Conservation (phyloP, 257 asterid genomes). For the Asclepias syriaca region DNA sequence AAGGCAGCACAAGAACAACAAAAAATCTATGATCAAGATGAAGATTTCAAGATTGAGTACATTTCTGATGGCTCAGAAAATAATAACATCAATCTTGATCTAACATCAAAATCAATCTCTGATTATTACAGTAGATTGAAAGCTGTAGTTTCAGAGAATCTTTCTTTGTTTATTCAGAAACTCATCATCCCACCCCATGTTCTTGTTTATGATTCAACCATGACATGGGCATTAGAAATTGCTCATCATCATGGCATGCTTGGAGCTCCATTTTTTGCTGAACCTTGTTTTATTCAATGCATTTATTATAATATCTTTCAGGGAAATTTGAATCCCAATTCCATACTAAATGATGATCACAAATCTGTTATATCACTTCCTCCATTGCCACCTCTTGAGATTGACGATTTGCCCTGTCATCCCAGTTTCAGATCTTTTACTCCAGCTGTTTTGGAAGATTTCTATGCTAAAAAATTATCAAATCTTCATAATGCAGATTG, state of each 20-base stretch:
- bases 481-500: constrained; percentile 39
- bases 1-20: too few species aligned
- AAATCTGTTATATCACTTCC: constrained; percentile 27
- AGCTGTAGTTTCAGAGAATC: neutral
- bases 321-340: constrained; percentile 22
- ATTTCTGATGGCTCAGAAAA: constrained; percentile 3
- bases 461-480: constrained; percentile 22
- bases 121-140: neutral
- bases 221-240: constrained; percentile 34
- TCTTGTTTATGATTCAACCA: constrained; percentile 27
- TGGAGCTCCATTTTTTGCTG: constrained; percentile 31
- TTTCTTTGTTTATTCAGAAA: neutral
- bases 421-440: constrained; percentile 15
- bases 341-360: neutral
- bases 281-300: constrained; percentile 26
- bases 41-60: neutral
- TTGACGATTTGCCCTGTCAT: constrained; percentile 37
- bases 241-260: constrained; percentile 26
- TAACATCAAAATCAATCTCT: neutral
- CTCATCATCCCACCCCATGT: neutral
- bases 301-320: constrained; percentile 29
- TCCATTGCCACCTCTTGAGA: constrained; percentile 27
- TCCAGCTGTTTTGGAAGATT: constrained; percentile 4
- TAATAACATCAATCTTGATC: neutral
- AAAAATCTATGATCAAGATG: neutral